phyloP scores from a whole-genome alignment of 306 rosid genomes.

The Vigna trinervia region DNA sequence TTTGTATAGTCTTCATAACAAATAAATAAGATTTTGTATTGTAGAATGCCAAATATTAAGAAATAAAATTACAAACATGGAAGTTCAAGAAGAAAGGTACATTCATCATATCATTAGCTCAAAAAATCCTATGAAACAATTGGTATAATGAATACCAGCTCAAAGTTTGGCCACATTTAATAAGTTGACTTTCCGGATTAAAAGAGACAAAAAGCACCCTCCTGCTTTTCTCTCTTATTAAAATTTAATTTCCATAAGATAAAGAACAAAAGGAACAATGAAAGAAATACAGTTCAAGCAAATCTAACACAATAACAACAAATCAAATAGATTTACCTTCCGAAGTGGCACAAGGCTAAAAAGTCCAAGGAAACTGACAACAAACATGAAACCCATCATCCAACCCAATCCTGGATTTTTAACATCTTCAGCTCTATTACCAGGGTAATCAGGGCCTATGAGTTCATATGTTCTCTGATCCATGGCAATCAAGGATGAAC shows the following conservation, averaged over 20 bases:
- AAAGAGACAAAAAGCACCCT: neutral
- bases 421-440: conserved; percentile 89
- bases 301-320: neutral
- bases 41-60: conserved; percentile 23
- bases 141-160: neutral
- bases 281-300: conserved; percentile 2
- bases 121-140: conserved; percentile 9
- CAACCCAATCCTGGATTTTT: conserved; percentile 85
- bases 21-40: neutral
- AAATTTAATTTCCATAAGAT: conserved; percentile 15
- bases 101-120: conserved; percentile 5
- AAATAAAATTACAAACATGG: conserved; percentile 2
- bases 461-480: conserved; percentile 82
- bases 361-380: conserved; percentile 92
- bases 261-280: neutral
- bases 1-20: neutral
- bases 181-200: neutral
- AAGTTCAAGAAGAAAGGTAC: conserved; percentile 5
- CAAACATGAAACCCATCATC: conserved; percentile 89
- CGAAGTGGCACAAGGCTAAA: conserved; percentile 94
- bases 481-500: conserved; percentile 89
- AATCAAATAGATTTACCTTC: conserved; percentile 63
- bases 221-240: neutral
- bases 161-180: conserved; percentile 7
- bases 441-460: conserved; percentile 89